A percentile compares a stretch with the other conserved stretches of the same genome.
phyloP scores from a whole-genome alignment of 495 filamentous ascomycete species.

The Pseudevernia furfuracea region DNA sequence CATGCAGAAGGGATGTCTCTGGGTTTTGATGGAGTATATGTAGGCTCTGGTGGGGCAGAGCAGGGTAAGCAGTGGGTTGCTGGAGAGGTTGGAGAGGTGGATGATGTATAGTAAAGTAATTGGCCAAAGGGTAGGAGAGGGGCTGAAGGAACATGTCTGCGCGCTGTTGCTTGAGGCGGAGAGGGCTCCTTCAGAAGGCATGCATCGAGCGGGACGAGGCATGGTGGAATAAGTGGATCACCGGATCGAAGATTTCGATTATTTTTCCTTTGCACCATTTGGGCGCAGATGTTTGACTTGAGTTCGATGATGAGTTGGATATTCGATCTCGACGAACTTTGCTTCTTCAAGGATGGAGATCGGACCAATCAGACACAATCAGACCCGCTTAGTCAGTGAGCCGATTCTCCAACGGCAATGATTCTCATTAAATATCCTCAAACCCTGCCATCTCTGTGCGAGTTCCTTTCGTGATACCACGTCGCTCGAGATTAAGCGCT shows the following conservation, averaged over 20 bases:
- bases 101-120: not conserved
- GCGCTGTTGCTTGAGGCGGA: not conserved
- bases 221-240: not conserved
- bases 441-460: not conserved
- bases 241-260: not conserved
- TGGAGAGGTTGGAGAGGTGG: not conserved
- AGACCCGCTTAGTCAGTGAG: not conserved
- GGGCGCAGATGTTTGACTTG: not conserved
- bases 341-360: not conserved
- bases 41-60: not conserved
- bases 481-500: too few species aligned
- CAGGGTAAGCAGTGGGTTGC: not conserved
- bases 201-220: not conserved
- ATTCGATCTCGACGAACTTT: not conserved
- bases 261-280: not conserved
- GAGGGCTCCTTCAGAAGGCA: not conserved
- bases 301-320: not conserved
- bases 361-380: not conserved
- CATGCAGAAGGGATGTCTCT: not conserved
- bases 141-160: not conserved
- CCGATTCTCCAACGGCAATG: not conserved
- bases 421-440: not conserved
- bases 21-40: not conserved
- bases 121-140: not conserved
- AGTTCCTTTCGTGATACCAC: too few species aligned